Evolutionary conservation across 2,329 filamentous ascomycete genomes (phyloP).

Genomic region (Daldinia eschscholtzii): DNA sequence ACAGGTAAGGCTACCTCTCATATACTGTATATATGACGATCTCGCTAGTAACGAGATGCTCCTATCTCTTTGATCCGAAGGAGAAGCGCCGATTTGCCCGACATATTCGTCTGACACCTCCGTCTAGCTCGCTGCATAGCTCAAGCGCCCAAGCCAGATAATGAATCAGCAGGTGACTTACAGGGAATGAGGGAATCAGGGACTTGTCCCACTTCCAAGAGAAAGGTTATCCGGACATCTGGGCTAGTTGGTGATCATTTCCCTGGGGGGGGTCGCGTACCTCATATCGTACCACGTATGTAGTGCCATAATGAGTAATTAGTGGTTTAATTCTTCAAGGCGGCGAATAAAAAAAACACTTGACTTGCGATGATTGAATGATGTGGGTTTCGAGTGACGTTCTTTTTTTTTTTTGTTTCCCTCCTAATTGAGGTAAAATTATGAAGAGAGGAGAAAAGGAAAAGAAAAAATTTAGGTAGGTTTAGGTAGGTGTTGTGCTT

Average conservation of each 20-base stretch:
- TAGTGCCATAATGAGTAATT: conserved; percentile 21
- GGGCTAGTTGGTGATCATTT: conserved; percentile 44
- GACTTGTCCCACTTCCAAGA: conserved; percentile 41
- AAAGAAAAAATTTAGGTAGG: not conserved
- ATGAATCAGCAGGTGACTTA: conserved; percentile 42
- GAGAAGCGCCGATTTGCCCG: conserved; percentile 35
- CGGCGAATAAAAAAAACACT: conserved; percentile 25
- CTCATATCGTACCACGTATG: conserved; percentile 41
- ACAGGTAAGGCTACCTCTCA: conserved; percentile 38
- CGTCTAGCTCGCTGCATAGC: conserved; percentile 19
- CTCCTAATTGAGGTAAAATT: not conserved
- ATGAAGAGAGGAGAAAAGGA: not conserved
- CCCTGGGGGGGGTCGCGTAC: conserved; percentile 29
- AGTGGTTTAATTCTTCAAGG: conserved; percentile 17
- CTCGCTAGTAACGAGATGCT: conserved; percentile 2
- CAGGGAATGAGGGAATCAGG: conserved; percentile 37
- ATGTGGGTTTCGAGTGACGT: conserved; percentile 1
- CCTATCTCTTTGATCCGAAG: conserved; percentile 28
- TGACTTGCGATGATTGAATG: conserved; percentile 10
- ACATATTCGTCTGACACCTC: conserved; percentile 37
- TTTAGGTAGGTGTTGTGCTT: not conserved
- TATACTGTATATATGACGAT: conserved; percentile 13
- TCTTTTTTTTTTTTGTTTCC: not conserved
- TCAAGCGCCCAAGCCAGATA: conserved; percentile 23
- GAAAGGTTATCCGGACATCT: conserved; percentile 48